Percentiles rank a stretch among this genome's conserved stretches.
phyloP scores from a whole-genome alignment of 805 yeast genomes.

The Schwanniomyces pseudopolymorphus region DNA sequence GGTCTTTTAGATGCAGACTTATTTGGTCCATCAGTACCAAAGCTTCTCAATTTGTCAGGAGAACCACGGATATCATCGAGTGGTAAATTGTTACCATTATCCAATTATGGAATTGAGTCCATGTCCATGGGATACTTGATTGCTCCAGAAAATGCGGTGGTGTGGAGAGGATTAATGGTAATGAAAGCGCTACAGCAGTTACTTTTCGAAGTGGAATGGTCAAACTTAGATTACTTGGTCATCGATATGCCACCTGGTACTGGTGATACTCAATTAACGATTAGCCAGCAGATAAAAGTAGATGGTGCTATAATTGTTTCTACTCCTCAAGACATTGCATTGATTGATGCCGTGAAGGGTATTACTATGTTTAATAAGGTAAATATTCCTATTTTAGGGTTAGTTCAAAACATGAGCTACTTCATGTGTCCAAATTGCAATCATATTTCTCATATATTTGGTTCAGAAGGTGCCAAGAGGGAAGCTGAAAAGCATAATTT shows the following conservation, averaged over 20 bases:
- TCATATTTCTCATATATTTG: constrained; percentile 75
- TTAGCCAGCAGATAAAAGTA: constrained; percentile 74
- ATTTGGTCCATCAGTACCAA: constrained; percentile 84
- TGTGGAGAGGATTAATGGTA: constrained; percentile 86
- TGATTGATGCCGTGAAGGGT: constrained; percentile 78
- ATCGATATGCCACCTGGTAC: constrained; percentile 92
- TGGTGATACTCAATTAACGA: constrained; percentile 80
- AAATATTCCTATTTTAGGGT: constrained; percentile 67
- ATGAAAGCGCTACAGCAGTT: constrained; percentile 85
- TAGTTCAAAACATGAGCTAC: constrained; percentile 82
- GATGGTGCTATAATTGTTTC: constrained; percentile 82
- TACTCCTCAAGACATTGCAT: constrained; percentile 84
- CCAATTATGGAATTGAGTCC: constrained; percentile 72
- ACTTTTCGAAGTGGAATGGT: constrained; percentile 81
- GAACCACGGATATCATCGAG: constrained; percentile 58
- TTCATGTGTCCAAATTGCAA: constrained; percentile 73
- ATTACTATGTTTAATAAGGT: constrained; percentile 75
- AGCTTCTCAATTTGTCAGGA: constrained; percentile 62
- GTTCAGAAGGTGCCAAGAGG: constrained; percentile 55
- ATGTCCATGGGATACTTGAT: constrained; percentile 90
- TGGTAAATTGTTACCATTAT: constrained; percentile 64
- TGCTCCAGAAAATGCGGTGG: constrained; percentile 64
- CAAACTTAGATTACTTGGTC: constrained; percentile 61
- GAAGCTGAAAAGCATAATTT: constrained; percentile 51
- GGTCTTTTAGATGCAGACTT: constrained; percentile 80